These are phyloP conservation scores for Chaetomium fimeti DNA, from an alignment of 495 filamentous ascomycete species.

Conservation along the genomic window DNA sequence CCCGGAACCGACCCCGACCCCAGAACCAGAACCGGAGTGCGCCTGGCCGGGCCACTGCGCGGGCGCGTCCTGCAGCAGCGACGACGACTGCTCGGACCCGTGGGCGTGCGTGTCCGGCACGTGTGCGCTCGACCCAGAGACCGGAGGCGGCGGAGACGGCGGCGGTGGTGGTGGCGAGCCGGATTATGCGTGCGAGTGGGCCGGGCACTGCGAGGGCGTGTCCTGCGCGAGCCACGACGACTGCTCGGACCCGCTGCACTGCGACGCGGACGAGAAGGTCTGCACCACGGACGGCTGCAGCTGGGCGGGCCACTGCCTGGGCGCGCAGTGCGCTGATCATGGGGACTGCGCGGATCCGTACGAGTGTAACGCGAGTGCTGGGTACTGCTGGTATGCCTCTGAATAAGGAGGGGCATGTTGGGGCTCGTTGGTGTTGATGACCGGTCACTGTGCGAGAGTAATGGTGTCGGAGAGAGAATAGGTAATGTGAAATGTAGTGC, in stretches of 20 bases:
- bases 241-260: neutral
- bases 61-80: slow-evolving; percentile 15
- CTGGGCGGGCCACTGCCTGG: slow-evolving; percentile 19
- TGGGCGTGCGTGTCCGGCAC: neutral
- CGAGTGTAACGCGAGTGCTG: neutral
- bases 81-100: slow-evolving; percentile 29
- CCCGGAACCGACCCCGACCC: no score
- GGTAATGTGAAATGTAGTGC: neutral
- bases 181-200: slow-evolving; percentile 9
- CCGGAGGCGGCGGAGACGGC: neutral
- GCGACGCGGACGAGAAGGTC: slow-evolving; percentile 7
- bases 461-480: neutral
- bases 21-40: neutral
- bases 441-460: neutral
- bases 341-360: slow-evolving; percentile 14
- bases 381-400: slow-evolving; percentile 3
- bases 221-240: slow-evolving; percentile 1
- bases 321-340: slow-evolving; percentile 6
- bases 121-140: neutral
- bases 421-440: neutral
- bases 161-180: neutral
- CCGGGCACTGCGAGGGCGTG: slow-evolving; percentile 15
- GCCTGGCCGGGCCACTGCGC: slow-evolving; percentile 2
- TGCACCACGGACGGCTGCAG: slow-evolving; percentile 13
- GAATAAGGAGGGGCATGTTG: neutral